These are phyloP conservation scores for Lipomyces yamanashiensis DNA, from an alignment of 805 yeast genomes.

Conservation along the genomic window DNA sequence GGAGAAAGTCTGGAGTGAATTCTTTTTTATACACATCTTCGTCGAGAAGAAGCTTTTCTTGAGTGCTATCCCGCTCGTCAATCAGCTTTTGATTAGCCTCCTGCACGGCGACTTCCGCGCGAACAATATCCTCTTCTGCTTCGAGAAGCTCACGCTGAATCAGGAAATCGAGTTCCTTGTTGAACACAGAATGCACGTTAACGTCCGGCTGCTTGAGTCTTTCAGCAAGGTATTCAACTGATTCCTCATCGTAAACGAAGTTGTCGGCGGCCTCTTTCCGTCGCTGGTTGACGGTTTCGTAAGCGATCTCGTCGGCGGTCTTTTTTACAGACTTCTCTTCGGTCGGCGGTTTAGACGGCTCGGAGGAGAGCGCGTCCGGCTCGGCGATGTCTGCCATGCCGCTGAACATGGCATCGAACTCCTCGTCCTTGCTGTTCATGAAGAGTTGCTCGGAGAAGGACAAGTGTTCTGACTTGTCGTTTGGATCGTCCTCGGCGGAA, in stretches of 20 bases:
- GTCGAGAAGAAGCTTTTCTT: conserved; percentile 4
- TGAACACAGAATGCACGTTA: conserved; percentile 6
- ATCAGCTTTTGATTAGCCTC: not conserved
- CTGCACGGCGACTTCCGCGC: not conserved
- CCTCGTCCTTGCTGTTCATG: conserved; percentile 1
- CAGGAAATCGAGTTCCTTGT: conserved; percentile 1
- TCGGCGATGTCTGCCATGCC: not conserved
- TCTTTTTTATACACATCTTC: conserved; percentile 1
- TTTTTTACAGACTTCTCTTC: not conserved
- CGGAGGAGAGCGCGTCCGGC: not conserved
- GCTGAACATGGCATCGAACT: conserved; percentile 2
- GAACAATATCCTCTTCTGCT: not conserved
- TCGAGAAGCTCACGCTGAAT: conserved; percentile 2
- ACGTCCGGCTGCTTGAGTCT: not conserved
- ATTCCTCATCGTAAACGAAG: not conserved
- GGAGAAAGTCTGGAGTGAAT: conserved; percentile 4
- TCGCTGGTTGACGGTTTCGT: not conserved
- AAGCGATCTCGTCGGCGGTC: not conserved
- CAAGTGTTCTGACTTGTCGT: not conserved
- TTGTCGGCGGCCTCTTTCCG: not conserved
- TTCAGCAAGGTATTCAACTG: not conserved
- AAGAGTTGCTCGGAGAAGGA: conserved; percentile 13
- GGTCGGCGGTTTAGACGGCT: not conserved
- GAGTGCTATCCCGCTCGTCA: not conserved
- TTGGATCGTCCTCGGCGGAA: conserved; percentile 13